Conservation (phyloP, 257 asterid genomes). For the Solanum paucissectum region DNA sequence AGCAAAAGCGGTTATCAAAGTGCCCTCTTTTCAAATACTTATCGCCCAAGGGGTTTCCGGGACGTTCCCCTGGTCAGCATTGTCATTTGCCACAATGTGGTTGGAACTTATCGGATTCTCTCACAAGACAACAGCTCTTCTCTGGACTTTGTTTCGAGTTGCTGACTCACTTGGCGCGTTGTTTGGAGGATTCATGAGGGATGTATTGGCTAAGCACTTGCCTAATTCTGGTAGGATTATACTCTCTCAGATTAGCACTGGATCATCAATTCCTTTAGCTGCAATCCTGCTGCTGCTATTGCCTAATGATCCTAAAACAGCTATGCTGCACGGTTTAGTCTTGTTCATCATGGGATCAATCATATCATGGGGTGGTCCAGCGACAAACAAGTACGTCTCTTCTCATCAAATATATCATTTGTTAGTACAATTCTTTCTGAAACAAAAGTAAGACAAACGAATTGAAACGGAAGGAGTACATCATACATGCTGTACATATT, state of each 20-base stretch:
- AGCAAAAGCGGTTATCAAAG: conserved; percentile 42
- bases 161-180: conserved; percentile 58
- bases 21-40: background rate
- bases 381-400: conserved; percentile 64
- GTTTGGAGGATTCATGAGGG: conserved; percentile 82
- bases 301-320: conserved; percentile 57
- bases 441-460: background rate
- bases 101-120: conserved; percentile 15
- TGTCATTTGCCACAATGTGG: conserved; percentile 3
- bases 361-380: conserved; percentile 73
- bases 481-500: background rate
- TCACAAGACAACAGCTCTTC: conserved; percentile 49
- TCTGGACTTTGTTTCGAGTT: conserved; percentile 44
- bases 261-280: conserved; percentile 70
- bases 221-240: conserved; percentile 72
- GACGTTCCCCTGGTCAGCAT: background rate
- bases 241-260: conserved; percentile 75
- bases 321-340: conserved; percentile 46
- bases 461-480: background rate
- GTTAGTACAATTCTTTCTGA: background rate
- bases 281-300: conserved; percentile 56
- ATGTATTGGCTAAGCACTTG: conserved; percentile 37
- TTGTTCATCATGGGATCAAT: conserved; percentile 54
- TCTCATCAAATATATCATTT: background rate
- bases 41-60: background rate